Evolutionary conservation across 371 early-diverging fungal species (phyloP).

Genomic region (Paraphysoderma sedebokerense): DNA sequence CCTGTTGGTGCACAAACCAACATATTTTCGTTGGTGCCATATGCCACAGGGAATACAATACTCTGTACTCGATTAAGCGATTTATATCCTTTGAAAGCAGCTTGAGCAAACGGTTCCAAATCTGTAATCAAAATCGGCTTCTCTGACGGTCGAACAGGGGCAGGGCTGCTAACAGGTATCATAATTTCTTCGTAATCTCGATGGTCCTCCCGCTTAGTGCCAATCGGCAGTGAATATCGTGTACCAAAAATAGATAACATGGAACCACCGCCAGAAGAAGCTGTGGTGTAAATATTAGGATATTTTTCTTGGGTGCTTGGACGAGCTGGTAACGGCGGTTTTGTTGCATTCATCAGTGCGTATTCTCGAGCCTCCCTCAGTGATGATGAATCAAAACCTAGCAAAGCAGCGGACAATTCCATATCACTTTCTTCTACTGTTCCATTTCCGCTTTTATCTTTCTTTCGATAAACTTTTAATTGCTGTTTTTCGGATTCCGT

Average conservation of each 20-base stretch:
- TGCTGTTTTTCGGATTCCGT: too few relatives aligned
- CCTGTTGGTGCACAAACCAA: conserved; percentile 99
- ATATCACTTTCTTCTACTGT: too few relatives aligned
- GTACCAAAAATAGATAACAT: conserved; percentile 45
- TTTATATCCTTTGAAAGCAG: conserved; percentile 72
- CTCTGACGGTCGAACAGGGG: conserved; percentile 37
- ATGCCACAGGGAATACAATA: conserved; percentile 83
- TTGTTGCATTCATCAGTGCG: too few relatives aligned
- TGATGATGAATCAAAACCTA: too few relatives aligned
- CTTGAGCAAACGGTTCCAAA: conserved; percentile 51
- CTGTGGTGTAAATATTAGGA: too few relatives aligned
- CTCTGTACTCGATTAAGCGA: conserved; percentile 87
- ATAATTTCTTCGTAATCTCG: conserved; percentile 63
- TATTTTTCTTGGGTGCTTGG: too few relatives aligned
- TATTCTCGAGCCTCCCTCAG: too few relatives aligned
- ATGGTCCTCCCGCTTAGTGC: conserved; percentile 39
- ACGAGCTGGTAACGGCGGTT: too few relatives aligned
- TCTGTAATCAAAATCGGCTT: conserved; percentile 35
- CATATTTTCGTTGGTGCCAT: conserved; percentile 86
- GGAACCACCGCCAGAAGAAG: too few relatives aligned
- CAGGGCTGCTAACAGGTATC: conserved; percentile 46
- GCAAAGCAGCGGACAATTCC: too few relatives aligned
- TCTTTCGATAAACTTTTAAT: too few relatives aligned
- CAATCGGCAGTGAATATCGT: conserved; percentile 47
- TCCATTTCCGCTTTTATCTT: too few relatives aligned